phyloP scores from a whole-genome alignment of 441 rosid species.

The Pelargonium fulgidum region DNA sequence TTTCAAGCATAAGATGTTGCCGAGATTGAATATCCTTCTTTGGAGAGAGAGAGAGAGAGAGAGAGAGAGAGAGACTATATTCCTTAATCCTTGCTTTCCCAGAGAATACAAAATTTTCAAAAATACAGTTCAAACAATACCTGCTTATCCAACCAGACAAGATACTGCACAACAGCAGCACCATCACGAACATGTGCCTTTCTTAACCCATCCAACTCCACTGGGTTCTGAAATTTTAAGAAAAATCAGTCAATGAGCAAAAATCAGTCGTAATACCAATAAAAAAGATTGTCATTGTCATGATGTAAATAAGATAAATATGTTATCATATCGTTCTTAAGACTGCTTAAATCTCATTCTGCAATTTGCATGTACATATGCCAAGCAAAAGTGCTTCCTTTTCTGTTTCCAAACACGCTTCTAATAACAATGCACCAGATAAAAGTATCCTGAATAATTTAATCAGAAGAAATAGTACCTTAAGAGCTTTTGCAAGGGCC shows the following conservation, averaged over 20 bases:
- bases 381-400: neutral
- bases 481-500: constrained; percentile 86
- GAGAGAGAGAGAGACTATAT: neutral
- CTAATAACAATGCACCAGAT: neutral
- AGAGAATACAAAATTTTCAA: constrained; percentile 9
- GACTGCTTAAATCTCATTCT: neutral
- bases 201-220: constrained; percentile 82
- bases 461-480: constrained; percentile 38
- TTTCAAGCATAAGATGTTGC: constrained; percentile 10
- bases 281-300: neutral
- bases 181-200: constrained; percentile 96
- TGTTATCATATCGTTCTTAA: neutral
- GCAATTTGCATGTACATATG: neutral
- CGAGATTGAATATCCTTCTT: neutral
- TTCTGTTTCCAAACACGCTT: neutral
- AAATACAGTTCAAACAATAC: constrained; percentile 29
- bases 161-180: constrained; percentile 97
- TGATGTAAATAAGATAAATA: neutral
- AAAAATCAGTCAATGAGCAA: constrained; percentile 10
- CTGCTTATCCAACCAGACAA: constrained; percentile 92
- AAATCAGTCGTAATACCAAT: neutral
- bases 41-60: too few relatives aligned
- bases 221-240: constrained; percentile 51
- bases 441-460: neutral
- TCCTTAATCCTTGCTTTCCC: constrained; percentile 3